Evolutionary conservation across 768 basidiomycete species (phyloP).

Genomic region (Suillus subalutaceus): DNA sequence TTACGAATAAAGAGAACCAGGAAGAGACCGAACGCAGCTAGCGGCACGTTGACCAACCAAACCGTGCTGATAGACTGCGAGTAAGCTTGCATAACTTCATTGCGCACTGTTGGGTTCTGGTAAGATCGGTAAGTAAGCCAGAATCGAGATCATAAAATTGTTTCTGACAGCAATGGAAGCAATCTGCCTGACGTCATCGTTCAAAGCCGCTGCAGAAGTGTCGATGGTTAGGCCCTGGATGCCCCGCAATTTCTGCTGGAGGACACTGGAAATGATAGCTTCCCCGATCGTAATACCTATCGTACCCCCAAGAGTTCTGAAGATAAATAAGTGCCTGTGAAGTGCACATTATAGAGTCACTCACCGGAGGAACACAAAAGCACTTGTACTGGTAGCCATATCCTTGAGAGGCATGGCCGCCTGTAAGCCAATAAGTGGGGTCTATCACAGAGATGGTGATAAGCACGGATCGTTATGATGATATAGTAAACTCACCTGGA

Average conservation of each 20-base stretch:
- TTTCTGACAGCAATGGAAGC: slow-evolving; percentile 30
- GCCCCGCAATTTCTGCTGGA: slow-evolving; percentile 18
- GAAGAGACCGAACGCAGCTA: slow-evolving; percentile 36
- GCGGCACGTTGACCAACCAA: slow-evolving; percentile 42
- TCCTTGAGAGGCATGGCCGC: slow-evolving; percentile 49
- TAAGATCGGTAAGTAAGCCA: slow-evolving; percentile 7
- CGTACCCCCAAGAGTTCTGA: slow-evolving; percentile 73
- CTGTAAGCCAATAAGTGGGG: slow-evolving; percentile 41
- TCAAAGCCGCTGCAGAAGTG: slow-evolving; percentile 48
- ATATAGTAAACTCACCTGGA: slow-evolving; percentile 26
- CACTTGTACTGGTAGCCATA: slow-evolving; percentile 45
- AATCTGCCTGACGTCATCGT: slow-evolving; percentile 48
- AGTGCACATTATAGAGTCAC: neutral
- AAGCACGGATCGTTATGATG: neutral
- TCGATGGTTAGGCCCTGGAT: slow-evolving; percentile 33
- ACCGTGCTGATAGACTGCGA: slow-evolving; percentile 39
- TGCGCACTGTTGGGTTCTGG: slow-evolving; percentile 33
- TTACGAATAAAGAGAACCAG: slow-evolving; percentile 36
- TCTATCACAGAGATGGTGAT: slow-evolving; percentile 14
- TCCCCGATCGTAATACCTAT: slow-evolving; percentile 77
- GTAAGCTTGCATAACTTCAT: slow-evolving; percentile 40
- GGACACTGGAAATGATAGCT: slow-evolving; percentile 65
- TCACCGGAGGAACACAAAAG: slow-evolving; percentile 38
- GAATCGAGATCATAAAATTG: neutral
- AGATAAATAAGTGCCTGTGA: slow-evolving; percentile 3